phyloP scores from a whole-genome alignment of 1,139 yeast species.

The Debaryomycetaceae sp. region DNA sequence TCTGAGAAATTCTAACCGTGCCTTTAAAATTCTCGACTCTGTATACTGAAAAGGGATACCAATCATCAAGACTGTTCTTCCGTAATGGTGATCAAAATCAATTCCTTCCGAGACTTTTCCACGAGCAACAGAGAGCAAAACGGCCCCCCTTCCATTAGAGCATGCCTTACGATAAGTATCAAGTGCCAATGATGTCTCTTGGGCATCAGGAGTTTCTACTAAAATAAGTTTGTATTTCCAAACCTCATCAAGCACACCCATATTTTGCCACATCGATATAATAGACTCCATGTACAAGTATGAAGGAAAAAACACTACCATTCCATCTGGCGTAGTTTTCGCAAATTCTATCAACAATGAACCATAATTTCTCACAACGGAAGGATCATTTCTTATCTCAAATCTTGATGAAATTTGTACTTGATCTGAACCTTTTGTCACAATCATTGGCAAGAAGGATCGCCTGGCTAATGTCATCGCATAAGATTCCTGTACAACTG shows the following conservation, averaged over 20 bases:
- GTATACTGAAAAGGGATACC: conserved; percentile 99
- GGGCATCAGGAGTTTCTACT: conserved; percentile 99
- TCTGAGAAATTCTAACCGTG: conserved; percentile 86
- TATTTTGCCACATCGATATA: conserved; percentile 96
- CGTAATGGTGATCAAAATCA: conserved; percentile 98
- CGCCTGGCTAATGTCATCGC: conserved; percentile 93
- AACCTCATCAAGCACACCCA: conserved; percentile 97
- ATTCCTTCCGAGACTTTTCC: conserved; percentile 98
- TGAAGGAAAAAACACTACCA: conserved; percentile 97
- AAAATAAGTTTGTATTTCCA: conserved; percentile 94
- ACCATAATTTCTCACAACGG: conserved; percentile 96
- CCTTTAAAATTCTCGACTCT: conserved; percentile 91
- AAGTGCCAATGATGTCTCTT: conserved; percentile 90
- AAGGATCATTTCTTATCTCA: conserved; percentile 95
- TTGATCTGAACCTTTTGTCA: conserved; percentile 96
- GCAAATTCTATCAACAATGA: conserved; percentile 87
- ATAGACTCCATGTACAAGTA: conserved; percentile 97
- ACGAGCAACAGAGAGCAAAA: conserved; percentile 93
- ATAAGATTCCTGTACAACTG: conserved; percentile 91
- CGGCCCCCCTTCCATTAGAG: conserved; percentile 96
- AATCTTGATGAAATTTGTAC: conserved; percentile 94
- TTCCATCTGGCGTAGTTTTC: conserved; percentile 94
- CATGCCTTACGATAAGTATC: conserved; percentile 97
- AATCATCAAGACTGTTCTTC: conserved; percentile 95
- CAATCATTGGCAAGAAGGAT: conserved; percentile 91